A percentile compares a stretch with the other conserved stretches of the same genome.
Conservation (phyloP, 176 grass and related monocot genomes). For the Avena sativa region DNA sequence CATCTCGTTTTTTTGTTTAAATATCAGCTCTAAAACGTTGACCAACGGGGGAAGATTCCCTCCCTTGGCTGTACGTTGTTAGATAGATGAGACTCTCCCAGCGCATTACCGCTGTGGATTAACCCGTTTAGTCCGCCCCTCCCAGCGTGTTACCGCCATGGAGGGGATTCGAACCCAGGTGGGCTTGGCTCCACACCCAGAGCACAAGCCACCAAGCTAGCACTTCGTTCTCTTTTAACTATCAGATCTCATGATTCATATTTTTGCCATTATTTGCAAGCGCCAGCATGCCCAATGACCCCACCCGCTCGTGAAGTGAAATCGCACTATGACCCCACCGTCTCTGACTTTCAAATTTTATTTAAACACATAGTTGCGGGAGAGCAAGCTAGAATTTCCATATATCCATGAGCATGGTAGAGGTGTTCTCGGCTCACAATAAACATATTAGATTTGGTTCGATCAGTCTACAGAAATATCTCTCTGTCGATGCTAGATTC, state of each 20-base stretch:
- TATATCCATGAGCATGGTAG: background rate
- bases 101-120: too few relatives aligned
- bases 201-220: too few relatives aligned
- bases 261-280: conserved; percentile 2
- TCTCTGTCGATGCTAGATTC: background rate
- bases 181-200: too few relatives aligned
- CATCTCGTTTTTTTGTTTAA: background rate
- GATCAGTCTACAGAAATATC: background rate
- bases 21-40: background rate
- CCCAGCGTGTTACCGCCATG: too few relatives aligned
- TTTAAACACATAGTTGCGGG: background rate
- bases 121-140: too few relatives aligned
- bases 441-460: background rate
- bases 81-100: too few relatives aligned
- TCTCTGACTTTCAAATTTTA: background rate
- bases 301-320: background rate
- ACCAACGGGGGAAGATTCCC: too few relatives aligned
- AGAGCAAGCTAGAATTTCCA: conserved; percentile 3
- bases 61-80: too few relatives aligned
- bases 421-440: background rate
- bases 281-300: background rate
- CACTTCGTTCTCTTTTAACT: too few relatives aligned
- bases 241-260: background rate
- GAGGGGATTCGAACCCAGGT: too few relatives aligned
- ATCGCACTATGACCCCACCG: background rate